These are phyloP conservation scores for Blastocystis sp. DNA, from an alignment of 352 stramenopile genomes.

Conservation along the genomic window DNA sequence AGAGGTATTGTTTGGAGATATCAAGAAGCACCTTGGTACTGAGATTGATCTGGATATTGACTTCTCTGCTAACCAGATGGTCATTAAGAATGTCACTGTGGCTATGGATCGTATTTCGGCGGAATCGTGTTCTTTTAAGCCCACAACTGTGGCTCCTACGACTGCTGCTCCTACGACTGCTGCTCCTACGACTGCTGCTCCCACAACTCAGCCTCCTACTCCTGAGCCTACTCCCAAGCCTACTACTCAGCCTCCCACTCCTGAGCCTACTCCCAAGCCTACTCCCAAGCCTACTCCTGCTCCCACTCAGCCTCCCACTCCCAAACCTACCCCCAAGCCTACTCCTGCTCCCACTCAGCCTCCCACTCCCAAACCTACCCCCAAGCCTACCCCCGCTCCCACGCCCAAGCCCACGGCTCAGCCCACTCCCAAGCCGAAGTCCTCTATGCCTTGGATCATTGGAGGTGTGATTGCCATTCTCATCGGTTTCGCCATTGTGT, in stretches of 20 bases:
- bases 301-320: neutral
- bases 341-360: neutral
- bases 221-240: neutral
- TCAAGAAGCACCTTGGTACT: neutral
- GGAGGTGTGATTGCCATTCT: neutral
- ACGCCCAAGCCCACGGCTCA: neutral
- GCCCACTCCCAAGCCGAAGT: constrained; percentile 2
- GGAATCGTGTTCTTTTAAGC: too few species aligned
- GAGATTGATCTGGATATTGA: neutral
- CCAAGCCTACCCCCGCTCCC: neutral
- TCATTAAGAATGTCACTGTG: too few species aligned
- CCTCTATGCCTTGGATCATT: constrained; percentile 31
- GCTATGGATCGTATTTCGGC: too few species aligned
- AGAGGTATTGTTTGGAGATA: neutral
- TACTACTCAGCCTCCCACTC: neutral
- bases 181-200: neutral
- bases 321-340: neutral
- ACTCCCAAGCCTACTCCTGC: neutral
- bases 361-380: neutral
- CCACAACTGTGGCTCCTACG: constrained; percentile 33
- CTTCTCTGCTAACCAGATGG: neutral
- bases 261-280: neutral
- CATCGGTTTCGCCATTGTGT: constrained; percentile 41
- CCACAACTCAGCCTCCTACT: neutral
- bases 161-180: neutral